Percentiles rank a stretch among this genome's conserved stretches.
Evolutionary conservation across 2,329 filamentous ascomycete genomes (phyloP).

Genomic region (Fusarium nanum): DNA sequence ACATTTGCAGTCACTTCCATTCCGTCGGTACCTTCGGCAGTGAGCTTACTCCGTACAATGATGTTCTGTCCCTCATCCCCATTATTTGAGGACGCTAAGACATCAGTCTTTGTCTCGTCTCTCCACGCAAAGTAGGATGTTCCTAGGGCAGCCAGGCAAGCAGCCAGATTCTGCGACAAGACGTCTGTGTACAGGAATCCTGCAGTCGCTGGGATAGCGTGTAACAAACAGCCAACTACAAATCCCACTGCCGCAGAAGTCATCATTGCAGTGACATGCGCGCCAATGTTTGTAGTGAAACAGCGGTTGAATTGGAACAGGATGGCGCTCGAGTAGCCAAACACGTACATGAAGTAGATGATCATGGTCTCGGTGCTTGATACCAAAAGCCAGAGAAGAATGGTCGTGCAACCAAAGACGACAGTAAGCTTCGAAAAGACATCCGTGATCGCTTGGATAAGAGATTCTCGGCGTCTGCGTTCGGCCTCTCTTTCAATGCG

Average conservation of each 20-base stretch:
- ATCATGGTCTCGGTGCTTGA: not conserved
- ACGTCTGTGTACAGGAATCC: not conserved
- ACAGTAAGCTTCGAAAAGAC: not conserved
- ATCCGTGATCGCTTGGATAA: not conserved
- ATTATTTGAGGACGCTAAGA: fast-evolving
- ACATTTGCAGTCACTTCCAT: not conserved
- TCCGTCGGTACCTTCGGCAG: not conserved
- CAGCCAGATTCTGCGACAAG: not conserved
- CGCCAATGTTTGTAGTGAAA: not conserved
- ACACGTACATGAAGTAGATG: slow-evolving; percentile 2
- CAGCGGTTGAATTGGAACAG: slow-evolving; percentile 7
- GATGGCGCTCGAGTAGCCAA: not conserved
- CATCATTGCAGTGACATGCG: not conserved
- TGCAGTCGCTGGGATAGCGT: not conserved
- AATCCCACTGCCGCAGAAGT: not conserved
- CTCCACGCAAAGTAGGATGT: not conserved
- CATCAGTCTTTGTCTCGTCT: not conserved
- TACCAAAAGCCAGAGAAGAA: slow-evolving; percentile 1
- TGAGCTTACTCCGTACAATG: not conserved
- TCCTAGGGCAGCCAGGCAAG: not conserved
- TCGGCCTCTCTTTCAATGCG: not conserved
- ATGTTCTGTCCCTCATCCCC: not conserved
- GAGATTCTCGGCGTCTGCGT: not conserved
- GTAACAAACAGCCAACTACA: not conserved
- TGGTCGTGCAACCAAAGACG: not conserved